Evolutionary conservation across 768 basidiomycete species (phyloP), one percentile per base, ranked within the genome.

Genomic region (Lactarius deliciosus): DNA sequence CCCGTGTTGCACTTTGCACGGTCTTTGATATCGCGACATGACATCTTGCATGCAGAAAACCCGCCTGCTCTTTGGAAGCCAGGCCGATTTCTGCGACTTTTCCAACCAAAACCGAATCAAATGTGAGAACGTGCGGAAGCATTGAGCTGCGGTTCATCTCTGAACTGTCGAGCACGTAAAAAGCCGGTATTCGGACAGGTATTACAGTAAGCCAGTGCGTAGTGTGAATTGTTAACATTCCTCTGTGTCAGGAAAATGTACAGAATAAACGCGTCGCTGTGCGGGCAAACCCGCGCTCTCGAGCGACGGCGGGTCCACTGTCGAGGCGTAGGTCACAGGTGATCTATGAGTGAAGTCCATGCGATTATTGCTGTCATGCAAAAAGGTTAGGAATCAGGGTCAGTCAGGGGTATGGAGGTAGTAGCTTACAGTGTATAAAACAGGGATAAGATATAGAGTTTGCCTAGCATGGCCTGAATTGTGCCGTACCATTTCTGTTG

Each of bases 391-490:
- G 25, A 20, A 10, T 18, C 16, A 32, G n/a, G 16, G 10, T 5
- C 9, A 22, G 6, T 5, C 9, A 22, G 32, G 34, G 4, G 16
- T 40, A 58, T 13, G 30, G 30, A n/a, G 9, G 28, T 2, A 3
- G 15, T 15, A 9, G 30, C 66, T 32, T 55, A 67, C 61, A 64
- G 36, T 22, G 66, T 64, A 45, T n/a, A 64, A 56, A 25, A 63
- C n/a, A 67, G 25, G 9, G 66, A 67, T 43, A 64, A 6, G 38
- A 64, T 41, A 38, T 64, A 67, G 2, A 67, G 41, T 62, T 67
- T 67, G 57, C 62, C 66, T 30, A 67, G 58, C 62, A 67, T 67
- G 18, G 66, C 66, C 47, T 67, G 66, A 9, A 67, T 60, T 36
- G 53, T 10, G 13, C 57, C 4, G 28, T 60, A 67, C 66, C 66